Conservation (phyloP, 805 yeast genomes). For the Myxozyma kluyveri region DNA sequence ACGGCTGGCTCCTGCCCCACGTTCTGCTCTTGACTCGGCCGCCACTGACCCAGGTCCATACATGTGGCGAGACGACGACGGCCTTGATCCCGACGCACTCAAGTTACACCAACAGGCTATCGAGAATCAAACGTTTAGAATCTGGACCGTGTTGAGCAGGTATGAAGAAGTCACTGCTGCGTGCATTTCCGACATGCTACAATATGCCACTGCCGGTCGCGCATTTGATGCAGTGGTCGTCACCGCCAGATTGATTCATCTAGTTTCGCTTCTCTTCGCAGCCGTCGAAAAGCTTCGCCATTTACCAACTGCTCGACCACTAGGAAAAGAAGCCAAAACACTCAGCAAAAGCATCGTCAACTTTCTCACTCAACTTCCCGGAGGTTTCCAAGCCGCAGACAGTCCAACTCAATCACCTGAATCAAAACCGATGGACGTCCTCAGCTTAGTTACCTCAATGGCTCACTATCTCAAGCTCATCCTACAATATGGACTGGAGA, state of each 20-base stretch:
- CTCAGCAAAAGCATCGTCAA: constrained; percentile 87
- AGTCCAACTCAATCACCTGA: constrained; percentile 27
- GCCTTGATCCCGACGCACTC: constrained; percentile 49
- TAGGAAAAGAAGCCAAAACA: constrained; percentile 68
- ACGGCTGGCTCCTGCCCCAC: constrained; percentile 50
- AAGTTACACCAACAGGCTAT: constrained; percentile 56
- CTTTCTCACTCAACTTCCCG: constrained; percentile 77
- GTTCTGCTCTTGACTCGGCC: constrained; percentile 45
- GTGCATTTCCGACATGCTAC: constrained; percentile 87
- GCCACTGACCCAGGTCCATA: constrained; percentile 22
- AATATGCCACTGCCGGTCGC: constrained; percentile 72
- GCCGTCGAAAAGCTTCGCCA: constrained; percentile 58
- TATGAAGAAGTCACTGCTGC: constrained; percentile 90
- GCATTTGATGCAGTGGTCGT: constrained; percentile 64
- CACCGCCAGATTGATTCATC: constrained; percentile 68
- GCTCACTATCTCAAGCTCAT: constrained; percentile 89
- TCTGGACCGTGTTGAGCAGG: constrained; percentile 84
- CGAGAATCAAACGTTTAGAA: constrained; percentile 56
- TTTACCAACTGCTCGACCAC: constrained; percentile 1
- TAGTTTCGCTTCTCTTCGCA: constrained; percentile 70
- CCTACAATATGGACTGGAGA: constrained; percentile 73
- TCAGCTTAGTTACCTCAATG: constrained; percentile 81
- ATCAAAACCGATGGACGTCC: constrained; percentile 39
- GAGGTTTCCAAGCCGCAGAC: constrained; percentile 41
- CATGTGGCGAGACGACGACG: constrained; percentile 35